phyloP scores from a whole-genome alignment of 2,329 filamentous ascomycete species.

The Penicillium sp. region DNA sequence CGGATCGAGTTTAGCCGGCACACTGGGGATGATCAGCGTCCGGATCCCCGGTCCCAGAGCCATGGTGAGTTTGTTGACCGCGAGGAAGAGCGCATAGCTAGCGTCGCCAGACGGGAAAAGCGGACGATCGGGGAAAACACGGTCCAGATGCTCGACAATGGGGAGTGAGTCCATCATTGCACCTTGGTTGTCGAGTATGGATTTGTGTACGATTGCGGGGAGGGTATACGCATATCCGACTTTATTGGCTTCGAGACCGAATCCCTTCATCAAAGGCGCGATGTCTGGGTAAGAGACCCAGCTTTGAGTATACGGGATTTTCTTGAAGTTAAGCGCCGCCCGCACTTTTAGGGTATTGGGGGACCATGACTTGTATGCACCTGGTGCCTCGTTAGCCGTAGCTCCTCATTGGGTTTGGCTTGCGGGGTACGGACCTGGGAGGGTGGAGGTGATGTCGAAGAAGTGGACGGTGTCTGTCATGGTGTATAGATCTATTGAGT shows the following conservation, averaged over 20 bases:
- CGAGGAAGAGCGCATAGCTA: constrained; percentile 33
- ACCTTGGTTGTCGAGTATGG: constrained; percentile 25
- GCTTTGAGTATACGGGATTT: constrained; percentile 29
- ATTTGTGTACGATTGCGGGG: constrained; percentile 34
- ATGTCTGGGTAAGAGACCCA: constrained; percentile 29
- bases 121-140: constrained; percentile 27
- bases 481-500: background rate
- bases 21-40: constrained; percentile 24
- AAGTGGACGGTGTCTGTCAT: constrained; percentile 34
- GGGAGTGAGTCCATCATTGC: constrained; percentile 36
- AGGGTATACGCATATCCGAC: constrained; percentile 28
- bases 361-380: constrained; percentile 31
- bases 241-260: constrained; percentile 23
- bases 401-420: background rate
- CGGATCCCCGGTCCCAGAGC: background rate
- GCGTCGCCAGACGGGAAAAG: constrained; percentile 36
- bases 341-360: constrained; percentile 29
- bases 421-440: constrained; percentile 23
- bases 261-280: constrained; percentile 25
- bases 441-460: constrained; percentile 33
- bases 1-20: constrained; percentile 27
- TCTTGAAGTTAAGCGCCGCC: constrained; percentile 28
- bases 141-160: constrained; percentile 34
- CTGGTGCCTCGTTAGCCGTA: constrained; percentile 16
- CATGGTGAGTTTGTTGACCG: constrained; percentile 14